Conservation (phyloP, 345 rosid species). For the Acer campestre region DNA sequence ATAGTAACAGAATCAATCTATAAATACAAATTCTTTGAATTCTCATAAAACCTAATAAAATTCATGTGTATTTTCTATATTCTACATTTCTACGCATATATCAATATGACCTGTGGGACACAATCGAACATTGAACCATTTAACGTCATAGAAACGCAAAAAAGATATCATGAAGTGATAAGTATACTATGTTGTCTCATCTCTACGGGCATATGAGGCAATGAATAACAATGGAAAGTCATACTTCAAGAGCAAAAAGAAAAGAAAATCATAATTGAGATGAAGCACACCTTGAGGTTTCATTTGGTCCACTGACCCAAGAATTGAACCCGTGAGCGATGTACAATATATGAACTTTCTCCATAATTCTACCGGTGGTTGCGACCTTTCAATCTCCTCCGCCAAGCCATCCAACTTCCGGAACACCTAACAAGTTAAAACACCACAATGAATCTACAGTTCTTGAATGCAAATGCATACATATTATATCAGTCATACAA, state of each 20-base stretch:
- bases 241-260: slow-evolving; percentile 3
- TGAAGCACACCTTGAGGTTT: slow-evolving; percentile 78
- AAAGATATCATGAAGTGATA: background rate
- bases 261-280: background rate
- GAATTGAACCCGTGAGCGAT: slow-evolving; percentile 78
- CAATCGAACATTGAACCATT: background rate
- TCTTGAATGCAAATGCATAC: background rate
- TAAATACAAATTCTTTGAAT: background rate
- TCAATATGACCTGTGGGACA: background rate
- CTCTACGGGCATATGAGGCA: background rate
- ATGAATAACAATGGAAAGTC: background rate
- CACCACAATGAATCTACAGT: slow-evolving; percentile 7
- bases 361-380: slow-evolving; percentile 90
- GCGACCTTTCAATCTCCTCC: slow-evolving; percentile 77
- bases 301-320: slow-evolving; percentile 96
- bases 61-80: background rate
- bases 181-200: background rate
- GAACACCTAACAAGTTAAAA: slow-evolving; percentile 54
- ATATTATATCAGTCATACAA: background rate
- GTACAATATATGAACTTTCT: slow-evolving; percentile 92
- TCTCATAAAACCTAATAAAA: background rate
- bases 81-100: background rate
- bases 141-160: background rate
- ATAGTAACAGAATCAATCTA: slow-evolving; percentile 22
- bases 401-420: slow-evolving; percentile 80